Conservation (phyloP, 2,329 filamentous ascomycete species). For the Phaeoacremonium minimum region DNA sequence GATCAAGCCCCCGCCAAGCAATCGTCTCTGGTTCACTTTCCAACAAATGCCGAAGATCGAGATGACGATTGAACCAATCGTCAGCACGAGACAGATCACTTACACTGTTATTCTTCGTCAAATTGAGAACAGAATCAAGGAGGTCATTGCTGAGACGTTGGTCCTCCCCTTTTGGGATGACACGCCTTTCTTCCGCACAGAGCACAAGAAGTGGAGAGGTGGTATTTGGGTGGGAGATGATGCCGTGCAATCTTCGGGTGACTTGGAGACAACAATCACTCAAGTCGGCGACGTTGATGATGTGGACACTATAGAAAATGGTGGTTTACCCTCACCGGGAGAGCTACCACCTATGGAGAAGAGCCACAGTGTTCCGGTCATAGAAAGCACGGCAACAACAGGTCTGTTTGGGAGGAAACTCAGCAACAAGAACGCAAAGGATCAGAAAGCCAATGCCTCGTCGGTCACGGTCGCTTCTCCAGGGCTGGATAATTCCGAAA, state of each 20-base stretch:
- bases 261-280: conserved; percentile 31
- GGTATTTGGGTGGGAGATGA: conserved; percentile 70
- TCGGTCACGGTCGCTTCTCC: conserved; percentile 4
- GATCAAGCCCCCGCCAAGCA: conserved; percentile 92
- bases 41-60: conserved; percentile 92
- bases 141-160: conserved; percentile 87
- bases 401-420: conserved; percentile 49
- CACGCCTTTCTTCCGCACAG: conserved; percentile 81
- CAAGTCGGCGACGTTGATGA: conserved; percentile 43
- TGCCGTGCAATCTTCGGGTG: conserved; percentile 30
- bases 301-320: conserved; percentile 38
- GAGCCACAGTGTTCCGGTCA: conserved; percentile 43
- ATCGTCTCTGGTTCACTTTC: conserved; percentile 94
- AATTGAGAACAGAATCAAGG: conserved; percentile 92
- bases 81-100: conserved; percentile 92
- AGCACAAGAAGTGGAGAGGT: conserved; percentile 73
- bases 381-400: conserved; percentile 31
- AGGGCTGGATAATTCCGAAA: not conserved
- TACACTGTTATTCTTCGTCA: conserved; percentile 88
- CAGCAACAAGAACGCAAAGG: conserved; percentile 25
- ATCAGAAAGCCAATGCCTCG: conserved; percentile 4
- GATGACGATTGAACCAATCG: conserved; percentile 90
- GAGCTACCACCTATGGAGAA: conserved; percentile 49
- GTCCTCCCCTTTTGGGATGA: conserved; percentile 97
- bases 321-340: conserved; percentile 26